phyloP scores from a whole-genome alignment of 768 basidiomycete genomes.

The Kondoa subrosea region DNA sequence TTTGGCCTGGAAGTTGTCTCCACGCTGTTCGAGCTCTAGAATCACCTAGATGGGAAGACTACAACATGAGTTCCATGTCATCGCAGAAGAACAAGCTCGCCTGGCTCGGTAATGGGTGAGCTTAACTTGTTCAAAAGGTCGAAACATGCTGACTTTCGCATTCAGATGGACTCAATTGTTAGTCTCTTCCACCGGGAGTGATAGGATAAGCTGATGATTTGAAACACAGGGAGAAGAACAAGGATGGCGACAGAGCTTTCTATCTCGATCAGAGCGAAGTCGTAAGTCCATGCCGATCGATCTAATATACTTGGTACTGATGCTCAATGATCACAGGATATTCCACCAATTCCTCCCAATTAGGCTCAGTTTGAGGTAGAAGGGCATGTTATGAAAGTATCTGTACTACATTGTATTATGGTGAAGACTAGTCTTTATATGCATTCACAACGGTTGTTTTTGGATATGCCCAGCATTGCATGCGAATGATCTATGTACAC shows the following conservation, averaged over 20 bases:
- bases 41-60: neutral
- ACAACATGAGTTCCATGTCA: neutral
- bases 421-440: no score
- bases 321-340: neutral
- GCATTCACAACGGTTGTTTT: no score
- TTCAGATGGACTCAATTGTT: no score
- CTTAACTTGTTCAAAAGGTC: no score
- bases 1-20: neutral
- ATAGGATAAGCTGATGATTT: no score
- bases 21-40: neutral
- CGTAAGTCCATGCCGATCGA: neutral
- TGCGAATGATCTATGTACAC: no score
- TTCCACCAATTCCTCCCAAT: neutral
- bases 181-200: no score
- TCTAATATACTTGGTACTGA: neutral
- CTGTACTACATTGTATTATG: no score
- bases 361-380: no score
- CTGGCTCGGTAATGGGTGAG: neutral
- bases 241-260: neutral
- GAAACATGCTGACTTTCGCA: no score
- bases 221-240: neutral
- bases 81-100: neutral
- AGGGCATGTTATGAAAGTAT: no score
- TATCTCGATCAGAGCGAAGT: neutral
- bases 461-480: no score